Conservation (phyloP, 176 grass and related monocot genomes). For the Leersia perrieri region DNA sequence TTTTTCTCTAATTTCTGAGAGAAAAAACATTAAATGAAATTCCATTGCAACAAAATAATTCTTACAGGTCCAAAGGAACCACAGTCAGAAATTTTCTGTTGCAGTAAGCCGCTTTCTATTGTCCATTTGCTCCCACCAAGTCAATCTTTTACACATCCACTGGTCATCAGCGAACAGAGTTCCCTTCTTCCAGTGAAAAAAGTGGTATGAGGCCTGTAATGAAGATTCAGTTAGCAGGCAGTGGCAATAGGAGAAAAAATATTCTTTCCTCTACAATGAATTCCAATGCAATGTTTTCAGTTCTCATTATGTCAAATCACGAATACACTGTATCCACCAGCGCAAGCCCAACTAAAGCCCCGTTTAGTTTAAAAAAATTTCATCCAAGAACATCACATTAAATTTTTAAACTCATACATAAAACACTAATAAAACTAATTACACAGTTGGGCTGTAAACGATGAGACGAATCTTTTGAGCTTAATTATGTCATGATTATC, state of each 20-base stretch:
- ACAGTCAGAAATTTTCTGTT: constrained; percentile 84
- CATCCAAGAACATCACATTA: too few relatives aligned
- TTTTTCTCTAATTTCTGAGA: too few relatives aligned
- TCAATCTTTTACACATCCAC: constrained; percentile 74
- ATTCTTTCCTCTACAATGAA: background rate
- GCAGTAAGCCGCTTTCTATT: constrained; percentile 84
- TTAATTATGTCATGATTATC: too few relatives aligned
- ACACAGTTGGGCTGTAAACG: too few relatives aligned
- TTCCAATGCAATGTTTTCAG: background rate
- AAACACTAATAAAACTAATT: too few relatives aligned
- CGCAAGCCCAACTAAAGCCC: background rate
- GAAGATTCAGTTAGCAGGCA: constrained; percentile 12
- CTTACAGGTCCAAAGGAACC: constrained; percentile 85
- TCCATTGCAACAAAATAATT: constrained; percentile 2
- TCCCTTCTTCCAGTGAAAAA: constrained; percentile 97
- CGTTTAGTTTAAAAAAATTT: too few relatives aligned
- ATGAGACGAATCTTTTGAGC: too few relatives aligned
- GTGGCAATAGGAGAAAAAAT: background rate
- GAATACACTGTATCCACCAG: background rate
- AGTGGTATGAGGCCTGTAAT: constrained; percentile 86
- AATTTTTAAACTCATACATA: too few relatives aligned
- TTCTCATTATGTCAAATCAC: background rate
- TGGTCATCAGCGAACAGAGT: constrained; percentile 90
- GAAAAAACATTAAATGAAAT: too few relatives aligned
- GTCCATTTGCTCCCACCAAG: constrained; percentile 98